Evolutionary conservation across 2,329 filamentous ascomycete genomes (phyloP).

Genomic region (Pestalotiopsis sp.): DNA sequence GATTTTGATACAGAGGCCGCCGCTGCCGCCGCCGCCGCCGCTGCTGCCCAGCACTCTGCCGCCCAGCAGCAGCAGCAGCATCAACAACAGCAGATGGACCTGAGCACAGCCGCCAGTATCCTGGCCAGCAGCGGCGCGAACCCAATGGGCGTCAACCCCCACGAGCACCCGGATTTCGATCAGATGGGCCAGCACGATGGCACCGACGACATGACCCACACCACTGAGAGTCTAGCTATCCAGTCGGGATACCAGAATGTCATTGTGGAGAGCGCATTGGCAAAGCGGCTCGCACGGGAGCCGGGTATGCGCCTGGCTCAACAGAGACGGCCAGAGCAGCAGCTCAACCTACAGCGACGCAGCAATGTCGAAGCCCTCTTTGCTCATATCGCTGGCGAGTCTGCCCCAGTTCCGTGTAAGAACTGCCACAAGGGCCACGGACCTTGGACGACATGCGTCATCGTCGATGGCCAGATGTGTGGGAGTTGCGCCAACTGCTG

Average conservation of each 20-base stretch:
- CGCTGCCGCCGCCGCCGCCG: slow-evolving; percentile 15
- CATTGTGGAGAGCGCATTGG: slow-evolving; percentile 55
- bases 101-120: slow-evolving; percentile 31
- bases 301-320: slow-evolving; percentile 50
- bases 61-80: slow-evolving; percentile 29
- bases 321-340: slow-evolving; percentile 57
- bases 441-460: slow-evolving; percentile 60
- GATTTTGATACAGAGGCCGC: slow-evolving; percentile 17
- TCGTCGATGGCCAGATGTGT: slow-evolving; percentile 63
- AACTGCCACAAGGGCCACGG: slow-evolving; percentile 64
- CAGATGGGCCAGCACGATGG: slow-evolving; percentile 19
- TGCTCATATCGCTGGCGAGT: slow-evolving; percentile 57
- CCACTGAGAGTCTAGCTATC: slow-evolving; percentile 50
- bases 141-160: slow-evolving; percentile 28
- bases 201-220: slow-evolving; percentile 27
- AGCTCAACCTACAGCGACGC: slow-evolving; percentile 57
- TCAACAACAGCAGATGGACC: slow-evolving; percentile 30
- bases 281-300: slow-evolving; percentile 55
- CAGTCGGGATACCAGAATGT: slow-evolving; percentile 50
- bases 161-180: slow-evolving; percentile 33
- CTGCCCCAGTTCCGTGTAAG: slow-evolving; percentile 54
- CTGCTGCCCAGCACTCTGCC: slow-evolving; percentile 9
- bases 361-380: slow-evolving; percentile 65
- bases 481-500: slow-evolving; percentile 66
- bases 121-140: slow-evolving; percentile 33